Evolutionary conservation across 2,329 filamentous ascomycete genomes (phyloP), one percentile per base, ranked within the genome.

Genomic region (Aphanoascus verrucosus): DNA sequence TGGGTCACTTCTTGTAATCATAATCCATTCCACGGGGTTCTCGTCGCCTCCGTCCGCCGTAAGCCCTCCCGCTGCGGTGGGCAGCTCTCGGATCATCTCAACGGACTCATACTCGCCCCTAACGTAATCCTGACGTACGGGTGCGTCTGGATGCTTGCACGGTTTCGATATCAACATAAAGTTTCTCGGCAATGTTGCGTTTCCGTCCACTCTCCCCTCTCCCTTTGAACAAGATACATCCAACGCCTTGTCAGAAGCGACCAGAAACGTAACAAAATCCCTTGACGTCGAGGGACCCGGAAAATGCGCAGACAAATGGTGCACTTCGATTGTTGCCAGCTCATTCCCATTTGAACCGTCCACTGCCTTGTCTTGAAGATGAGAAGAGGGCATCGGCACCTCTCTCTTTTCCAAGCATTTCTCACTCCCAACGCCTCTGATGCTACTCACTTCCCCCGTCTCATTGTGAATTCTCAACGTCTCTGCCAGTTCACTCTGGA

Each of bases 131-230:
- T 79, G 72, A 8, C 84, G 77, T 11, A 78, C 77, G 17, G 84
- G 83, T 34, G 85, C 84, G 55, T 88, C 81, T 0, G 84, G 82
- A 65, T 96, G 89, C 17, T 78, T 69, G 62, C 88, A 86, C 1
- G 91, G 91, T 67, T 86, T 89, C 1, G 89, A 95, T 2, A 96
- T 80, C 52, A 96, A 79, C 77, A 95, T 88, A 67, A 83, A 94
- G 63, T 90, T 85, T 57, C 86, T 74, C 7, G 81, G 80, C 37
- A 55, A 57, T 51, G 61, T 55, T 54, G 61, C 35, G 59, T 62
- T 2, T 62, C 55, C 23, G 63, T 62, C 23, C 7, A 37, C 62
- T 41, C 53, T 61, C 45, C 60, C 57, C 42, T 53, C 59, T 19
- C 31, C 52, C 37, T 62, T 57, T 20, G 62, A 47, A 43, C 61